Evolutionary conservation across 1,139 yeast species (phyloP).

Genomic region (Kurtzmaniella quercitrusa): DNA sequence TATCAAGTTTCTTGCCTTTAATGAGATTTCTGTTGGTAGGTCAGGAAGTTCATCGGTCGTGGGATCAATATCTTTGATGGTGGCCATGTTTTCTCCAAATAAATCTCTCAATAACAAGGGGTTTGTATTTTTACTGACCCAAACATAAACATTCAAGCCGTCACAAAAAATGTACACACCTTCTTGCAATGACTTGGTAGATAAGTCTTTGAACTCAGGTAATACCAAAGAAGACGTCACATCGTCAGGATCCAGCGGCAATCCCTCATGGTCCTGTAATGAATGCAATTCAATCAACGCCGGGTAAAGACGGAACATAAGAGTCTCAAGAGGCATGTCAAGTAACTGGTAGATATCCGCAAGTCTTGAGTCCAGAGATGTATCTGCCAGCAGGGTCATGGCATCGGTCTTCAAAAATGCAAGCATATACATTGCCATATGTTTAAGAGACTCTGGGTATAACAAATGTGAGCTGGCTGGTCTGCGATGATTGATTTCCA

Average conservation of each 20-base stretch:
- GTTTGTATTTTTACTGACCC: slow-evolving; percentile 71
- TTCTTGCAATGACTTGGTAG: slow-evolving; percentile 50
- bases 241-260: slow-evolving; percentile 21
- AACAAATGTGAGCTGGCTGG: slow-evolving; percentile 55
- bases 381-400: slow-evolving; percentile 46
- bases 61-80: slow-evolving; percentile 43
- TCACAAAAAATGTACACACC: slow-evolving; percentile 79
- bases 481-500: slow-evolving; percentile 45
- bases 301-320: slow-evolving; percentile 74
- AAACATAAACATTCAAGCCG: slow-evolving; percentile 59
- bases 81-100: slow-evolving; percentile 54
- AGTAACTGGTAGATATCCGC: slow-evolving; percentile 53
- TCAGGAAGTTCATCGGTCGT: slow-evolving; percentile 65
- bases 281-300: slow-evolving; percentile 73
- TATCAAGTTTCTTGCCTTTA: slow-evolving; percentile 63
- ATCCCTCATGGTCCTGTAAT: slow-evolving; percentile 53
- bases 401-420: slow-evolving; percentile 69
- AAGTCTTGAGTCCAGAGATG: slow-evolving; percentile 56
- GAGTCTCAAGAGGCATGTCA: slow-evolving; percentile 53
- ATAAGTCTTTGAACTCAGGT: slow-evolving; percentile 44
- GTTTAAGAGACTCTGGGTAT: slow-evolving; percentile 76
- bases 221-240: slow-evolving; percentile 50
- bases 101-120: slow-evolving; percentile 67
- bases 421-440: slow-evolving; percentile 65
- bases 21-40: slow-evolving; percentile 64